These are phyloP conservation scores for Herpetomonas muscarum DNA, from an alignment of 208 protist species.

Conservation along the genomic window DNA sequence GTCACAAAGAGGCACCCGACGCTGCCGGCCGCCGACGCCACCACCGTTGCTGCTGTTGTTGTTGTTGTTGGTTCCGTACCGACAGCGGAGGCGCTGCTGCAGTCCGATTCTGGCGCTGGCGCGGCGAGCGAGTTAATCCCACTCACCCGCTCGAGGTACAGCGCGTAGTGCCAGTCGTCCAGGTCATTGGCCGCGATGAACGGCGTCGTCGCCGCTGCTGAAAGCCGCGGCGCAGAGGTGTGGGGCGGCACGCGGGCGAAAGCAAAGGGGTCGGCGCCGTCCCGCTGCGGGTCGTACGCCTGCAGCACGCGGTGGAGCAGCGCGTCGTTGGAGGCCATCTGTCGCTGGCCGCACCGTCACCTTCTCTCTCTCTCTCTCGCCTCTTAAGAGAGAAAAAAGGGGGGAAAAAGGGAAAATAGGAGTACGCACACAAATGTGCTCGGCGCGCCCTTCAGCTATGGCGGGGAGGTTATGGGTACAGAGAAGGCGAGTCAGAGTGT, in stretches of 20 bases:
- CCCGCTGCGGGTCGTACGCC: not conserved
- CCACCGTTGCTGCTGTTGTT: not conserved
- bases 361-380: no score
- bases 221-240: not conserved
- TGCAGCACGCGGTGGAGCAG: not conserved
- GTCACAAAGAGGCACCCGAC: conserved; percentile 21
- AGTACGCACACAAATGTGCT: no score
- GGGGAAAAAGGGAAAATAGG: no score
- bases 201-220: not conserved
- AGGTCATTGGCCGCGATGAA: conserved; percentile 38
- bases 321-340: conserved; percentile 1
- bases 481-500: no score
- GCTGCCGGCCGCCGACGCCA: conserved; percentile 5
- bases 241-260: not conserved
- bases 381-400: no score
- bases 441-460: no score
- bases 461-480: no score
- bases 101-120: no score
- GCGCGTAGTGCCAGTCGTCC: conserved; percentile 7
- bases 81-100: no score
- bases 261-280: not conserved
- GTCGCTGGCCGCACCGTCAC: no score
- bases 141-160: not conserved
- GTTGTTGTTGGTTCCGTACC: not conserved
- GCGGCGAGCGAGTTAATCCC: not conserved